These are phyloP conservation scores for Phytopythium chamaehyphon DNA, from an alignment of 352 stramenopile species.

Conservation along the genomic window DNA sequence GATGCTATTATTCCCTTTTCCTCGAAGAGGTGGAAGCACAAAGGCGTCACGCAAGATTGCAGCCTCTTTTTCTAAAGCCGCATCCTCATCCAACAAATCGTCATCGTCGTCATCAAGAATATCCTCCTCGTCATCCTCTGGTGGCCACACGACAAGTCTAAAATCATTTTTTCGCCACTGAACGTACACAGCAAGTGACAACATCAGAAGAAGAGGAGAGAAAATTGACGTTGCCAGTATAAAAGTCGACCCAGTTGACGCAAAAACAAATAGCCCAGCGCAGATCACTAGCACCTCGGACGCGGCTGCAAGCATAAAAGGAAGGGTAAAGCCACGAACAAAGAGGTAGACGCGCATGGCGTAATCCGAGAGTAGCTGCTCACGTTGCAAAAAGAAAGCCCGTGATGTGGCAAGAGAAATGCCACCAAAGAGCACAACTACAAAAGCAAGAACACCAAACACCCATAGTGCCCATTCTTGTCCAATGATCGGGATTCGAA, in stretches of 20 bases:
- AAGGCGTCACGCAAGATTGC: slow-evolving; percentile 75
- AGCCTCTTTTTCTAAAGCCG: slow-evolving; percentile 69
- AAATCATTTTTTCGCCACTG: slow-evolving; percentile 86
- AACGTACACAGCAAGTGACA: slow-evolving; percentile 64
- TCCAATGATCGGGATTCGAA: slow-evolving; percentile 47
- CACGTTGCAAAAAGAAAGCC: slow-evolving; percentile 76
- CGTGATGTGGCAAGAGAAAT: slow-evolving; percentile 70
- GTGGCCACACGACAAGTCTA: slow-evolving; percentile 75
- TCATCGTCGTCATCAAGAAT: slow-evolving; percentile 76
- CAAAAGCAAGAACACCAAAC: slow-evolving; percentile 81
- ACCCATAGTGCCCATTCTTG: slow-evolving; percentile 81
- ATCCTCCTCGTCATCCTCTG: slow-evolving; percentile 78
- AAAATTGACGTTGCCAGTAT: slow-evolving; percentile 79
- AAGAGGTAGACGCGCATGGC: slow-evolving; percentile 75
- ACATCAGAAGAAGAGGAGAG: slow-evolving; percentile 68
- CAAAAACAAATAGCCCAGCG: slow-evolving; percentile 77
- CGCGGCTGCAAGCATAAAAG: slow-evolving; percentile 74
- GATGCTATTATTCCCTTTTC: slow-evolving; percentile 46
- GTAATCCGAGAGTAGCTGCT: slow-evolving; percentile 76
- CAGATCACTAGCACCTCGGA: slow-evolving; percentile 82
- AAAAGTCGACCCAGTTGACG: slow-evolving; percentile 70
- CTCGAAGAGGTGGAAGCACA: slow-evolving; percentile 71
- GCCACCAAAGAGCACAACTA: slow-evolving; percentile 75
- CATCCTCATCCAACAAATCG: slow-evolving; percentile 47
- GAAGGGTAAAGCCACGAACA: slow-evolving; percentile 49